Evolutionary conservation across 2,329 filamentous ascomycete species (phyloP).

Genomic region (Aspergillus nomiae): DNA sequence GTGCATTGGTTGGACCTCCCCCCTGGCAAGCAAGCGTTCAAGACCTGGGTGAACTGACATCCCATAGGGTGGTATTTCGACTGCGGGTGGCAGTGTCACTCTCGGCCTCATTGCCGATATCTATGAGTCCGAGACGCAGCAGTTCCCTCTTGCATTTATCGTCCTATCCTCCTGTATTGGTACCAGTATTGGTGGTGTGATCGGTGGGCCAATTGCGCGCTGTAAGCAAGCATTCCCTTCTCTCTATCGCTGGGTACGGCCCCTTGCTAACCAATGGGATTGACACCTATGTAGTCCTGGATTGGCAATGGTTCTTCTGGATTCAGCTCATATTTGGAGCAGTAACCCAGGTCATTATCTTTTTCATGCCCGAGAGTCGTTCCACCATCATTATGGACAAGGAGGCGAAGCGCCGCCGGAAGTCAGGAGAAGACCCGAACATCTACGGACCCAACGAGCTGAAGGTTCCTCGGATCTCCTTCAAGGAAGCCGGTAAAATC

Average conservation of each 20-base stretch:
- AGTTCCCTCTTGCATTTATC: conserved; percentile 59
- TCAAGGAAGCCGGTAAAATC: conserved; percentile 38
- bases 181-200: conserved; percentile 53
- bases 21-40: conserved; percentile 20
- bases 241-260: neutral
- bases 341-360: conserved; percentile 53
- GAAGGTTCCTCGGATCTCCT: conserved; percentile 48
- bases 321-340: conserved; percentile 60
- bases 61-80: conserved; percentile 54
- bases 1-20: conserved; percentile 50
- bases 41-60: conserved; percentile 4
- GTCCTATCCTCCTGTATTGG: conserved; percentile 55
- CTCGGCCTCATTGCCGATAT: conserved; percentile 62
- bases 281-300: conserved; percentile 18
- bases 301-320: conserved; percentile 63
- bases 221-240: conserved; percentile 6
- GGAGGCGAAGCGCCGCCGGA: conserved; percentile 58
- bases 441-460: conserved; percentile 65
- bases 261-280: neutral
- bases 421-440: conserved; percentile 56
- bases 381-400: conserved; percentile 58
- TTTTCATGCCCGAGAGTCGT: conserved; percentile 58
- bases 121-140: conserved; percentile 54
- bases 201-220: conserved; percentile 51
- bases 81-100: conserved; percentile 62